phyloP scores from a whole-genome alignment of 139 green algal genomes.

The Coccomyxa sp. region DNA sequence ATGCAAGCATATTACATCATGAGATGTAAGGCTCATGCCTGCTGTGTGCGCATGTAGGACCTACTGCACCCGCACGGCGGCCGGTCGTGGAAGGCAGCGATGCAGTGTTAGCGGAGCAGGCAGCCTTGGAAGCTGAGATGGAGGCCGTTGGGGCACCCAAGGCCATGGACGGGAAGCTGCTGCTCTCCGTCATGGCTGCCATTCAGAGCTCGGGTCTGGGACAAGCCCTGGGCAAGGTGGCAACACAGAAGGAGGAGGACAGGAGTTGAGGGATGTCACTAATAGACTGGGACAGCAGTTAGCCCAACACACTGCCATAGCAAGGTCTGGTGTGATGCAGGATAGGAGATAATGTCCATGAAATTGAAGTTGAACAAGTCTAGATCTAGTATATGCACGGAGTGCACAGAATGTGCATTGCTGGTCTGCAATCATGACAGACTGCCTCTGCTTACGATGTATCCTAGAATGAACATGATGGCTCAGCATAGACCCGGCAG shows the following conservation, averaged over 20 bases:
- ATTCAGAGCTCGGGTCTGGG: not conserved
- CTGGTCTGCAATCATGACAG: too few relatives aligned
- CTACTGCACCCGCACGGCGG: too few relatives aligned
- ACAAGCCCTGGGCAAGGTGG: not conserved
- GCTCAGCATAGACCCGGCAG: too few relatives aligned
- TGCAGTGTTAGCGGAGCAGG: not conserved
- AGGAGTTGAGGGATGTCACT: not conserved
- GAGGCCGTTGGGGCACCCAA: too few relatives aligned
- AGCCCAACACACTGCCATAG: not conserved
- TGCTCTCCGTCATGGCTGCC: not conserved
- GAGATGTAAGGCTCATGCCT: too few relatives aligned
- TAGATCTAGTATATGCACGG: not conserved
- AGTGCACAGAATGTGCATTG: not conserved
- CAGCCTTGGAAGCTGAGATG: too few relatives aligned
- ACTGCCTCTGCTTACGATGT: too few relatives aligned
- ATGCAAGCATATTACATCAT: too few relatives aligned
- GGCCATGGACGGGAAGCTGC: not conserved
- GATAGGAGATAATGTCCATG: not conserved
- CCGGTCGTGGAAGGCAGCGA: not conserved
- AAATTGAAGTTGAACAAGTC: not conserved
- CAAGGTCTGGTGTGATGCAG: not conserved
- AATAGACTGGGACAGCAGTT: not conserved
- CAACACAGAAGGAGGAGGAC: not conserved
- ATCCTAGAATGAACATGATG: too few relatives aligned
- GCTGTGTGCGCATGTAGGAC: too few relatives aligned